Base-by-base conservation (phyloP, 1,139 yeast species). In the Pichia sp. region DNA sequence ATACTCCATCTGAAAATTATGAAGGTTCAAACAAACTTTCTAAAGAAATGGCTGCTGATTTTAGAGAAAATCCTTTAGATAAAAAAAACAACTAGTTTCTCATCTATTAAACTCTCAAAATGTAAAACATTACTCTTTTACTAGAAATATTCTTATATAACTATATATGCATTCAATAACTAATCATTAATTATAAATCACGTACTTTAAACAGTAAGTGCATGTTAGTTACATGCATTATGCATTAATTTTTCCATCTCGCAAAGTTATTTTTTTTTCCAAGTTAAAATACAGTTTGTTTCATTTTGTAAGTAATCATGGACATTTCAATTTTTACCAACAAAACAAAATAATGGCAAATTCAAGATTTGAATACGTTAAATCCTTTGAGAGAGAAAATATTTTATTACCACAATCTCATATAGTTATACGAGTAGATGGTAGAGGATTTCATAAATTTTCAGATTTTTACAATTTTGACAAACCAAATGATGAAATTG, bases 391-490 rank as follows among this genome's bases (percentile, higher is more conserved):
- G 67, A 72, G 80, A 42, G 93, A 87, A 56, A 82, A 82, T 63
- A 71, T 73, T 41, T 73, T 95, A 7, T 75, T 93, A 0, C 96
- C 93, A 0, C 85, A 89, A 51, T 82, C 95, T 0, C 86, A 83
- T 69, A 82, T 93, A 14, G 84, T 93, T 28, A 79, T 95, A 16
- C 74, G 99, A 47, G 82, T 93, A 0, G 99, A 93, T 64, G 99
- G 99, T 1, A 80, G 95, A 60, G 96, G 96, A 29, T 93, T 93
- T 67, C 99, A 93, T 69, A 83, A 81, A 64, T 86, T 93, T 61
- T 83, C 96, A 8, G 77, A 77, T 42, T 71, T 71, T 55, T 95
- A 93, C 66, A 68, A 78, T 1, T 93, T 95, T 66, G 78, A 69
- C 1, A 93, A 93, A 66, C 99, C 99, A 3, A 93, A 93, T 65